Evolutionary conservation across 225 moss, liverwort and hornwort genomes (phyloP).

Genomic region (Asterella californica): DNA sequence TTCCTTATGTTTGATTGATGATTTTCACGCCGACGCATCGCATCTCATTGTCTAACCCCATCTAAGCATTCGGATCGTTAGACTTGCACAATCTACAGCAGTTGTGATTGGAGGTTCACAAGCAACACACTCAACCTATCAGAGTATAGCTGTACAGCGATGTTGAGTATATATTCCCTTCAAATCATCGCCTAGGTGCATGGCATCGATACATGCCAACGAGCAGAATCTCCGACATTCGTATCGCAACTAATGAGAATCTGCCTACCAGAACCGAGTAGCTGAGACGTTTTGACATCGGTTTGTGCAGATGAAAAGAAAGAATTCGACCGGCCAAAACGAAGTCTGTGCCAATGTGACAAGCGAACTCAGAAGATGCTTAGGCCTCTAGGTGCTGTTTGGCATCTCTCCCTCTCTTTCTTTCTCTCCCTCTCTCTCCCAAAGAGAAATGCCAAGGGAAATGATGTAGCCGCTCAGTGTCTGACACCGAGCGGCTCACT

Average conservation of each 20-base stretch:
- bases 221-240: not conserved
- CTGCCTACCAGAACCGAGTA: not conserved
- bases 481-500: not conserved
- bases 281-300: constrained; percentile 6
- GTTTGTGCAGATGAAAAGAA: constrained; percentile 45
- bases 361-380: constrained; percentile 32
- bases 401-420: not conserved
- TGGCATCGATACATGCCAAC: not conserved
- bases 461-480: no score
- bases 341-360: constrained; percentile 42
- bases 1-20: not conserved
- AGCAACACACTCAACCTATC: not conserved
- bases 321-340: constrained; percentile 34
- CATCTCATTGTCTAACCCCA: not conserved
- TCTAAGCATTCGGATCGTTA: not conserved
- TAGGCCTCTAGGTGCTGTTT: constrained; percentile 12
- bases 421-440: not conserved
- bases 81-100: not conserved
- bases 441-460: not conserved
- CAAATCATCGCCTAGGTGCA: not conserved
- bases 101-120: not conserved
- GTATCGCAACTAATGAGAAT: not conserved
- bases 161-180: not conserved
- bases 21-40: not conserved
- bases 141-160: not conserved